Base-by-base conservation (phyloP, 345 rosid species). In the Pseudoturritis turrita region DNA sequence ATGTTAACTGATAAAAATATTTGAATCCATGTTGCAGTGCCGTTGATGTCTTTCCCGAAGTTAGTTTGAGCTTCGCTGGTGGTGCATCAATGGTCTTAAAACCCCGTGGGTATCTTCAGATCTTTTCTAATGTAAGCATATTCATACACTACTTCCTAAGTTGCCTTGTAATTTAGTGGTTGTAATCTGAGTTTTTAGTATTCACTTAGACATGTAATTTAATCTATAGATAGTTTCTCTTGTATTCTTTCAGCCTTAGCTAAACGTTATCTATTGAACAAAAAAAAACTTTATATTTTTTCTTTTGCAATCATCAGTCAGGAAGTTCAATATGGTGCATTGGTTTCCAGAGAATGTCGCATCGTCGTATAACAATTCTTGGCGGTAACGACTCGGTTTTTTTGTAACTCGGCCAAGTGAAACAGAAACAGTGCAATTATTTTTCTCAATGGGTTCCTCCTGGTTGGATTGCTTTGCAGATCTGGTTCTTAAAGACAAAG, bases 291-390 rank as follows among this genome's bases (percentile, higher is more conserved):
- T 47, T 19, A 31, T 51, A 0, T 17, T 2, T 26, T 46, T 49
- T 64, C 15, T 25, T 33, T 45, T 33, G 47, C 31, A 33, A 36
- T 25, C 69, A 74, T 41, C 83, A 94, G 99, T 87, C 83, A 22
- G 89, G 85, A 60, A 77, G 84, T 74, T 80, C 86, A 19, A 75
- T 82, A 49, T 95, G 99, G 99, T 95, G 99, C 85, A 83, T 95
- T 39, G 99, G 99, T 73, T 84, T 91, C 70, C 87, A 82, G 64
- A 86, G 86, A 70, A 76, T 82, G 73, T 75, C 77, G 11, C 89
- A 89, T 71, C 92, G 90, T 68, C 80, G 70, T 15, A 77, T 89
- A 63, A 95, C 96, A 53, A 95, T 95, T 43, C 81, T 95, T 71
- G 99, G 99, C 72, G 99, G 99, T 95, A 85, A 59, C 0, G 0